Conservation (phyloP, 2,329 filamentous ascomycete species). For the Sporothrix sp. region DNA sequence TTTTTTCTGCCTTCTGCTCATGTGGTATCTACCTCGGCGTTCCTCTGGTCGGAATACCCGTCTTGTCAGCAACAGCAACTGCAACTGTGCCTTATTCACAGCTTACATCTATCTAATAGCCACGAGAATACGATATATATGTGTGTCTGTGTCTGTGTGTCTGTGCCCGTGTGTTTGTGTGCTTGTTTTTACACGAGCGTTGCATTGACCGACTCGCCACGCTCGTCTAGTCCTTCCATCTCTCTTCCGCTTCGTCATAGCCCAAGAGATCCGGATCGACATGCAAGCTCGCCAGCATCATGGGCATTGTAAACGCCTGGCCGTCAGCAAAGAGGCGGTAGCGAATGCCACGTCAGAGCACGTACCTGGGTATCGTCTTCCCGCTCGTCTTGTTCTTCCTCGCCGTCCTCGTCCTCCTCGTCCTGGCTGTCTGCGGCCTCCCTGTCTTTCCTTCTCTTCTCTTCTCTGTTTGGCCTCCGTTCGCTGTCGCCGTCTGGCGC, state of each 20-base stretch:
- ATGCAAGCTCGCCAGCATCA: slow-evolving; percentile 30
- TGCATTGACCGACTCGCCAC: not conserved
- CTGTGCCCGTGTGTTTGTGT: too few relatives aligned
- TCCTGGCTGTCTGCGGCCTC: slow-evolving; percentile 1
- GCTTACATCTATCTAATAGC: too few relatives aligned
- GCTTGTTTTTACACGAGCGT: not conserved
- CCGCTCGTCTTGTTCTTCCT: not conserved
- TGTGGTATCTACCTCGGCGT: too few relatives aligned
- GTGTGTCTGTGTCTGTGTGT: not conserved
- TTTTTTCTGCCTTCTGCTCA: too few relatives aligned
- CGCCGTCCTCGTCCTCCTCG: slow-evolving; percentile 1
- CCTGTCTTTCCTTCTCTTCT: not conserved
- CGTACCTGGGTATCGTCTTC: not conserved
- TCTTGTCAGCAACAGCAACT: too few relatives aligned
- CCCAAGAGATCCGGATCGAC: slow-evolving; percentile 28
- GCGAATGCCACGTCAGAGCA: too few relatives aligned
- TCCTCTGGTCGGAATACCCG: slow-evolving; percentile 14
- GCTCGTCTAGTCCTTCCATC: slow-evolving; percentile 20
- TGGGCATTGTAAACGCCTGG: slow-evolving; percentile 30
- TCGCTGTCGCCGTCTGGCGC: too few relatives aligned
- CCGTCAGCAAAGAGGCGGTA: not conserved
- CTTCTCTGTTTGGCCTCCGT: not conserved
- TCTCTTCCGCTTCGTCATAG: slow-evolving; percentile 25
- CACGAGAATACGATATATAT: not conserved
- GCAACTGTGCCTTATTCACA: too few relatives aligned